phyloP scores from a whole-genome alignment of 2,329 filamentous ascomycete species.

The Alternaria conjuncta region DNA sequence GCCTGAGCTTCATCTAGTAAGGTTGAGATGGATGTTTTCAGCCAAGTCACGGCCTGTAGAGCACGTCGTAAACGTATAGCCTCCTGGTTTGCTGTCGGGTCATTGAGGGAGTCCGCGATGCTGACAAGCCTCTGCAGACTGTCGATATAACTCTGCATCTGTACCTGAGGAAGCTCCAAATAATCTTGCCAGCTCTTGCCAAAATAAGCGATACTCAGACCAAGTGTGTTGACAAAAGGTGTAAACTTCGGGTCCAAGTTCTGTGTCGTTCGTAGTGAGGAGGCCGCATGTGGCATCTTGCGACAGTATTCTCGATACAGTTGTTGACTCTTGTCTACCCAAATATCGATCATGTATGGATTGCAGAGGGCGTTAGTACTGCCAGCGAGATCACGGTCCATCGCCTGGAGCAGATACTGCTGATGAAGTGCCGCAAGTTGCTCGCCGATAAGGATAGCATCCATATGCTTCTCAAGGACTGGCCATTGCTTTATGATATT shows the following conservation, averaged over 20 bases:
- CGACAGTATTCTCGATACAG: conserved; percentile 34
- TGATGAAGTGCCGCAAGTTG: conserved; percentile 27
- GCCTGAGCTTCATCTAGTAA: conserved; percentile 23
- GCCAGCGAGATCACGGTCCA: conserved; percentile 24
- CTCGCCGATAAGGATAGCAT: conserved; percentile 25
- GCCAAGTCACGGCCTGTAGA: conserved; percentile 19
- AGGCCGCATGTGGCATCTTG: conserved; percentile 31
- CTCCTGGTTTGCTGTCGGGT: conserved; percentile 9
- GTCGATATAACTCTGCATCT: conserved; percentile 30
- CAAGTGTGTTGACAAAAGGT: conserved; percentile 34
- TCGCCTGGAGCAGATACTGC: conserved; percentile 24
- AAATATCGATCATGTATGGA: conserved; percentile 29
- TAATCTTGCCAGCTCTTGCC: conserved; percentile 40
- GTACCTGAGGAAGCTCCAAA: conserved; percentile 28
- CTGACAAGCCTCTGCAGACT: conserved; percentile 21
- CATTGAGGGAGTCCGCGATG: conserved; percentile 4
- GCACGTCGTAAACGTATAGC: conserved; percentile 16
- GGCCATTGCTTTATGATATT: conserved; percentile 37
- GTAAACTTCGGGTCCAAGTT: conserved; percentile 30
- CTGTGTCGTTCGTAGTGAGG: conserved; percentile 30
- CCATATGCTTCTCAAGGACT: conserved; percentile 30
- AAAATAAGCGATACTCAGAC: conserved; percentile 30
- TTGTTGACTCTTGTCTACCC: conserved; percentile 25
- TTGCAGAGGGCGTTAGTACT: conserved; percentile 23
- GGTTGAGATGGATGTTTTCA: conserved; percentile 13